Base-by-base conservation (phyloP, 148 eudicot species). In the Rheum nobile region DNA sequence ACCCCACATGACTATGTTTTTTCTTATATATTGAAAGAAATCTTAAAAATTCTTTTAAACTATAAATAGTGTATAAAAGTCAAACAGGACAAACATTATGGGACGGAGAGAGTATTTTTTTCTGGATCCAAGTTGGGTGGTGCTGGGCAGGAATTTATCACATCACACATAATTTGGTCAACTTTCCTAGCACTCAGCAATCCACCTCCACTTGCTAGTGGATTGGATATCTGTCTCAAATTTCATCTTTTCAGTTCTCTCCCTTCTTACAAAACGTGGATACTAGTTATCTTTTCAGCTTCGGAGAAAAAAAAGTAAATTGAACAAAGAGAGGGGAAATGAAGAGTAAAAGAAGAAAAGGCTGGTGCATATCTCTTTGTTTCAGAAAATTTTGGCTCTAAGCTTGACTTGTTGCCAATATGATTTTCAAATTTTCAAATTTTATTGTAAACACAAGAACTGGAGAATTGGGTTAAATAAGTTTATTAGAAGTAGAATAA, bases 181-280 rank as follows among this genome's bases (percentile, higher is more conserved):
- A 65, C 70, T 32, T 65, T 65, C 67, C 6, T 21, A 65, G 70
- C 70, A 65, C 70, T 65, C 9, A 32, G 70, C 70, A 34, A 41
- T 65, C 70, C 70, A 65, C 70, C 70, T 16, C 70, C 41, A 65
- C 70, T 41, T 65, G 70, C 70, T 65, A 65, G 39, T 14, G 79
- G 71, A 77, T 72, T 77, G 48, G 74, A 65, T 71, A 44, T 35
- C 72, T 9, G 50, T 72, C 24, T 17, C 67, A 73, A 75, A 71
- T 78, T 38, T 67, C 72, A 47, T 61, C 29, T 55, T 70, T 72
- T 38, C 74, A 44, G 48, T 70, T 72, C 78, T 77, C 79, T 63
- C 75, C 24, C 72, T 34, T 46, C 22, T 67, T 48, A 41, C 71
- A 43, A 67, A 75, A 75, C 43, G 54, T 39, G 48, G 7, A 71